Evolutionary conservation across 306 rosid genomes (phyloP), one percentile per base, ranked within the genome.

Genomic region (Cucurbita argyrosperma): DNA sequence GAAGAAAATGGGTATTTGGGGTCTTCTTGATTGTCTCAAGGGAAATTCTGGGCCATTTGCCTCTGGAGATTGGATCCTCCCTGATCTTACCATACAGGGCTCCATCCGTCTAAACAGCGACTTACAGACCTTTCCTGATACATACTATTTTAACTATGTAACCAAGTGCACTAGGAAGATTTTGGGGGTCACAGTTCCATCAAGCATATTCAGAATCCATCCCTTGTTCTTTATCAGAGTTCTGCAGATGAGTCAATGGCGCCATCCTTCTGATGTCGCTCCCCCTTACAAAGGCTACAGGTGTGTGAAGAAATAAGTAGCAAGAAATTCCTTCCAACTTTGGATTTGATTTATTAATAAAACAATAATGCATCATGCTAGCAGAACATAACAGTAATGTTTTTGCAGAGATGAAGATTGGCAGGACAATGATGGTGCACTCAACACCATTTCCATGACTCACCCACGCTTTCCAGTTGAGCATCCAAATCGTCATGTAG

Each of bases 11-110:
- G 99, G 99, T 4, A 13, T 95, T 45, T 76, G 88, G 90, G 99
- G 96, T 66, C 92, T 95, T 72, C 74, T 85, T 63, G 87, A 95
- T 65, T 88, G 87, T 78, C 87, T 91, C 52, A 67, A 88, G 75
- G 99, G 99, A 37, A 83, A 88, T 81, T 60, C 91, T 0, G 97
- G 99, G 60, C 97, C 99, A 3, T 91, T 91, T 74, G 87, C 99
- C 53, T 85, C 97, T 10, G 92, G 87, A 4, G 99, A 95, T 75
- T 95, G 99, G 99, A 88, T 95, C 87, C 96, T 95, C 30, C 97
- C 99, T 0, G 97, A 95, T 86, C 97, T 95, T 47, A 89, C 99
- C 49, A 90, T 95, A 73, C 99, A 95, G 83, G 99, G 99, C n/a
- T 82, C 99, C 62, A 63, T 85, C 45, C 78, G 58, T 67, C 90